phyloP scores from a whole-genome alignment of 495 filamentous ascomycete genomes.

The Aspergillus incahuasiensis region DNA sequence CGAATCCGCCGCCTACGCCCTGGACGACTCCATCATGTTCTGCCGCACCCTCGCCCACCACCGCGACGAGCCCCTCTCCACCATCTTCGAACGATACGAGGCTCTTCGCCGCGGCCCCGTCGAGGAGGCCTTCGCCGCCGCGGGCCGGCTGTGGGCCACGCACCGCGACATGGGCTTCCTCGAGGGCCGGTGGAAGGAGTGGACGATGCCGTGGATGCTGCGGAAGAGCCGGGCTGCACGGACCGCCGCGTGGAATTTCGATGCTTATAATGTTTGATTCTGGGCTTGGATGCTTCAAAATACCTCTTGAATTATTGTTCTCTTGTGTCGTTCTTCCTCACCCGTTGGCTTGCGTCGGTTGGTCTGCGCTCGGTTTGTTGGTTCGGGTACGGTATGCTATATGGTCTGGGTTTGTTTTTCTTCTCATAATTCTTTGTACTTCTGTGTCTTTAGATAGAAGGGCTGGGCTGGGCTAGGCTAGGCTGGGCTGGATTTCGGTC shows the following conservation, averaged over 20 bases:
- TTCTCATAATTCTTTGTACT: no score
- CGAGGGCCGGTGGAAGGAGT: conserved; percentile 37
- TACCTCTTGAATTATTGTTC: no score
- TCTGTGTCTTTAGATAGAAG: no score
- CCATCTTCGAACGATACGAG: conserved; percentile 51
- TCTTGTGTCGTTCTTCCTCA: no score
- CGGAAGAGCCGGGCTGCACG: conserved; percentile 26
- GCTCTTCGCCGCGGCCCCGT: conserved; percentile 45
- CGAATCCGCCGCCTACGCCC: conserved; percentile 56
- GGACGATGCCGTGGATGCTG: conserved; percentile 32
- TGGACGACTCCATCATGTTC: conserved; percentile 58
- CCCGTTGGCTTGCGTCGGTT: no score
- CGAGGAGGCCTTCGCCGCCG: conserved; percentile 48
- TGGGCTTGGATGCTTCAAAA: no score
- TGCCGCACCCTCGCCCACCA: conserved; percentile 42
- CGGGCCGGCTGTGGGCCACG: conserved; percentile 39
- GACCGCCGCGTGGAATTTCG: conserved; percentile 38
- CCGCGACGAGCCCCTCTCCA: conserved; percentile 32
- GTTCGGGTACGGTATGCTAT: no score
- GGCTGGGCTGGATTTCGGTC: no score
- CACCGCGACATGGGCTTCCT: conserved; percentile 39
- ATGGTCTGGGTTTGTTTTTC: not conserved
- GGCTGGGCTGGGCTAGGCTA: not conserved
- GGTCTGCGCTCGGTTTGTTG: no score
- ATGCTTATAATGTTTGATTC: conserved; percentile 24